A percentile compares a stretch with the other conserved stretches of the same genome.
phyloP scores from a whole-genome alignment of 2,329 filamentous ascomycete species.

The Calonectria pauciramosa region DNA sequence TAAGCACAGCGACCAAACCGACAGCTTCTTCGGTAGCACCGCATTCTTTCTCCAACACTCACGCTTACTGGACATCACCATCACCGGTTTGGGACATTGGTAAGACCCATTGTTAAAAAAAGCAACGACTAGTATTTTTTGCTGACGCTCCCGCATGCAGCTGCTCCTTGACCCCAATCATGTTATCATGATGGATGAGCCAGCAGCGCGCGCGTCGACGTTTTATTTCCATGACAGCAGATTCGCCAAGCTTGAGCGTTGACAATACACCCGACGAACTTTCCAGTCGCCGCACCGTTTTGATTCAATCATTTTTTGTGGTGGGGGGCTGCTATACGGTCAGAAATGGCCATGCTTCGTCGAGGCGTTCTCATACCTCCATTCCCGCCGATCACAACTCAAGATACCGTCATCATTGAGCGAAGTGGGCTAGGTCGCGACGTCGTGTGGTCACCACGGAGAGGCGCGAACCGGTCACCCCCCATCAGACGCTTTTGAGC shows the following conservation, averaged over 20 bases:
- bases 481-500: constrained; percentile 63
- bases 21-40: background rate
- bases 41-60: background rate
- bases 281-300: constrained; percentile 42
- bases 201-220: constrained; percentile 38
- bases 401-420: constrained; percentile 75
- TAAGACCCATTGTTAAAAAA: constrained; percentile 29
- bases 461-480: constrained; percentile 60
- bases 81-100: constrained; percentile 3
- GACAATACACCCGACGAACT: constrained; percentile 36
- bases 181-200: constrained; percentile 29
- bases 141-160: constrained; percentile 40
- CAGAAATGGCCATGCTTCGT: constrained; percentile 35
- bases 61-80: constrained; percentile 9
- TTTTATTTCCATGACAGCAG: constrained; percentile 42
- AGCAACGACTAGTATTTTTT: constrained; percentile 45
- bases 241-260: constrained; percentile 35
- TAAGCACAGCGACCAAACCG: background rate
- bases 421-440: constrained; percentile 77
- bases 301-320: constrained; percentile 43
- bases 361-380: constrained; percentile 45
- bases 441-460: constrained; percentile 62
- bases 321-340: constrained; percentile 40
- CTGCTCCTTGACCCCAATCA: constrained; percentile 35
- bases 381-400: constrained; percentile 56